Conservation (phyloP, 2,329 filamentous ascomycete species). For the Hypoxylon sp. region DNA sequence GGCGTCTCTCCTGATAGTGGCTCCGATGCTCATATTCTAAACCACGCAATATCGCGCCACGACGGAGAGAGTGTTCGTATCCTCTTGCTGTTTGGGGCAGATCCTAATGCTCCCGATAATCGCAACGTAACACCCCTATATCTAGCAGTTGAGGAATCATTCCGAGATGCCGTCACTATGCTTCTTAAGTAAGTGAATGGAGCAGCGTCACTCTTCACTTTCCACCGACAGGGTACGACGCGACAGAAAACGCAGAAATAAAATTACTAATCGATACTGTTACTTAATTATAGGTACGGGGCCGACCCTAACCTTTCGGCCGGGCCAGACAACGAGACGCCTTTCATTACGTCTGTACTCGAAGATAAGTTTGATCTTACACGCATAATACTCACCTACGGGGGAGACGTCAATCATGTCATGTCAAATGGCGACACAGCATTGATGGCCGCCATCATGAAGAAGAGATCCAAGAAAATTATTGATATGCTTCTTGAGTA, state of each 20-base stretch:
- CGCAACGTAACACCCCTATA: constrained; percentile 67
- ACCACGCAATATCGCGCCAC: constrained; percentile 66
- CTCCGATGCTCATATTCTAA: constrained; percentile 64
- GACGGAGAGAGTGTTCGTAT: constrained; percentile 70
- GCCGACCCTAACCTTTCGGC: constrained; percentile 69
- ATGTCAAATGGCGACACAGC: constrained; percentile 72
- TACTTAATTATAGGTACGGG: constrained; percentile 61
- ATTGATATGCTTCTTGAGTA: constrained; percentile 63
- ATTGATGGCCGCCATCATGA: constrained; percentile 72
- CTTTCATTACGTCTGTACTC: constrained; percentile 66
- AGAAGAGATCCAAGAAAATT: constrained; percentile 59
- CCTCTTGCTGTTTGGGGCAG: constrained; percentile 70
- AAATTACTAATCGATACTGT: constrained; percentile 15
- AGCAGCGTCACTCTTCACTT: not conserved
- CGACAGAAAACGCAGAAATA: not conserved
- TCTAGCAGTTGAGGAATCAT: constrained; percentile 66
- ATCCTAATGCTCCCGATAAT: constrained; percentile 67
- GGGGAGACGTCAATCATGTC: constrained; percentile 69
- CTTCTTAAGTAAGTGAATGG: constrained; percentile 65
- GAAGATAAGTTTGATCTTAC: constrained; percentile 70
- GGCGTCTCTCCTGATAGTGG: constrained; percentile 68
- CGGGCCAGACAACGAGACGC: constrained; percentile 67
- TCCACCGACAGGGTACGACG: not conserved
- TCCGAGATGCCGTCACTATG: constrained; percentile 69
- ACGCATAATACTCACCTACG: constrained; percentile 73